These are phyloP conservation scores for Umbelopsis ramanniana DNA, from an alignment of 192 early-diverging fungal species.

Conservation along the genomic window DNA sequence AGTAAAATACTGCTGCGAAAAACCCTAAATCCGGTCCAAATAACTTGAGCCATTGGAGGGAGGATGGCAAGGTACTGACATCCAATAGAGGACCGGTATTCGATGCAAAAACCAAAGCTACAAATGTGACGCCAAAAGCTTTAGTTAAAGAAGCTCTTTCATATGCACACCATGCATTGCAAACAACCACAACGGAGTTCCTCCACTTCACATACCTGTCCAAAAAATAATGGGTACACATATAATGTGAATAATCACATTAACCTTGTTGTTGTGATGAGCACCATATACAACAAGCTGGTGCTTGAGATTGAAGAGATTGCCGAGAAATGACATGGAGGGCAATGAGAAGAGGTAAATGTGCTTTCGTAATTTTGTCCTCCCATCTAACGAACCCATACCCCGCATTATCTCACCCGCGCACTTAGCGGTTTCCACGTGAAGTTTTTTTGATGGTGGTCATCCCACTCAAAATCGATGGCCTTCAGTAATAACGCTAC, in stretches of 20 bases:
- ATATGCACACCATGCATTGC: background rate
- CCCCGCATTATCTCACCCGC: background rate
- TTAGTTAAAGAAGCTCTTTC: background rate
- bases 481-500: no score
- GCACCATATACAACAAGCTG: constrained; percentile 83
- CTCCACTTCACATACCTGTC: constrained; percentile 43
- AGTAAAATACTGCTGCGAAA: constrained; percentile 60
- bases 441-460: background rate
- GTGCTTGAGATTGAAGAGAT: constrained; percentile 77
- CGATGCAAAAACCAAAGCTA: constrained; percentile 62
- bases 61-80: constrained; percentile 38
- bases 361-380: background rate
- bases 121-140: background rate
- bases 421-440: background rate
- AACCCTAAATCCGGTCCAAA: constrained; percentile 46
- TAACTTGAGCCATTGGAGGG: constrained; percentile 30
- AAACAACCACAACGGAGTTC: no score
- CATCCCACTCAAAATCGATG: no score
- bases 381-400: background rate
- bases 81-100: constrained; percentile 49
- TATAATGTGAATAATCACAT: constrained; percentile 83
- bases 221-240: constrained; percentile 93
- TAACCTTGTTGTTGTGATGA: constrained; percentile 79
- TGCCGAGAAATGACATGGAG: background rate
- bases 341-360: background rate